Percentiles rank a stretch among this genome's conserved stretches.
Evolutionary conservation across 768 basidiomycete genomes (phyloP).

Genomic region (Mrakia gelida): DNA sequence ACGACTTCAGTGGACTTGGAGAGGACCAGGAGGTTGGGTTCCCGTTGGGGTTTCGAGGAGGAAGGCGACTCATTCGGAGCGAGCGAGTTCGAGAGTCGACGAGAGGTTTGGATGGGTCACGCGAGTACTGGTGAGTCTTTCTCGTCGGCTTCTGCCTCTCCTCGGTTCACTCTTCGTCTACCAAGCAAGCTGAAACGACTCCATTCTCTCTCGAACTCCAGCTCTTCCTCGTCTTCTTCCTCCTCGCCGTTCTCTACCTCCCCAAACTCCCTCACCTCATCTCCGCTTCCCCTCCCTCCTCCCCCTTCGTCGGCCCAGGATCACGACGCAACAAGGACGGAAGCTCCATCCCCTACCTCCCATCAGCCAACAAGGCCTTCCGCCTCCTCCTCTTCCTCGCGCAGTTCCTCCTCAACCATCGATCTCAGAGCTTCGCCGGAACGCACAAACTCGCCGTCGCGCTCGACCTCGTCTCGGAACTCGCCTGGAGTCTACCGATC

Average conservation of each 20-base stretch:
- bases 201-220: neutral
- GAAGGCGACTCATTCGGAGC: neutral
- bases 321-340: neutral
- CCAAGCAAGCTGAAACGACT: too few relatives aligned
- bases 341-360: neutral
- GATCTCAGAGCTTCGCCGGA: neutral
- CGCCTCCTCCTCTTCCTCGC: neutral
- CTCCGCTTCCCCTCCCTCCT: neutral
- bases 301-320: neutral
- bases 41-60: neutral
- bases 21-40: neutral
- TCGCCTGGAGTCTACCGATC: neutral
- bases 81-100: neutral
- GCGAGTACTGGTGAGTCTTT: neutral
- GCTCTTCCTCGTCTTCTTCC: constrained; percentile 3
- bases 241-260: neutral
- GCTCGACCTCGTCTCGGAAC: neutral
- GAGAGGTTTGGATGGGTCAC: neutral
- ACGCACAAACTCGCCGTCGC: neutral
- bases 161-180: neutral
- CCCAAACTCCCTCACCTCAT: constrained; percentile 6
- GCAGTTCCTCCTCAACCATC: constrained; percentile 1
- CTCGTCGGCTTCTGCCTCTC: neutral
- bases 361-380: neutral
- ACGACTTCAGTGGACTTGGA: neutral